Evolutionary conservation across 768 basidiomycete genomes (phyloP).

Genomic region (Suillus paluster): DNA sequence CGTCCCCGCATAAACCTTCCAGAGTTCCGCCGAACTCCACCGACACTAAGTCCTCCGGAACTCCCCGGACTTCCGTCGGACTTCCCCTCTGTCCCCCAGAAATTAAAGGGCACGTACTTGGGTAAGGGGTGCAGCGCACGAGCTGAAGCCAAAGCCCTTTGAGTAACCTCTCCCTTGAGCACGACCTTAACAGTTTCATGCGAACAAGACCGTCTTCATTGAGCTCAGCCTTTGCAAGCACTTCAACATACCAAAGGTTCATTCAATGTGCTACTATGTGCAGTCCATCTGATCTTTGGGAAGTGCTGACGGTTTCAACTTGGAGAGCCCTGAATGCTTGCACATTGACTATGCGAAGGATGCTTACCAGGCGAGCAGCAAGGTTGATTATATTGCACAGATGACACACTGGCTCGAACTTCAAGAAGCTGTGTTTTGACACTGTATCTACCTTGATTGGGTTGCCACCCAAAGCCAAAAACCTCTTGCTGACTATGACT

Average conservation of each 20-base stretch:
- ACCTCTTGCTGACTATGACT: no score
- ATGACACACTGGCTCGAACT: constrained; percentile 45
- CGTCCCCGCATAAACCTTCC: no score
- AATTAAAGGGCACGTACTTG: no score
- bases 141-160: no score
- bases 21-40: no score
- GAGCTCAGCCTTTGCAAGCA: constrained; percentile 26
- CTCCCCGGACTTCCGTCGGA: no score
- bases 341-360: constrained; percentile 51
- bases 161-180: no score
- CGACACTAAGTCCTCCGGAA: no score
- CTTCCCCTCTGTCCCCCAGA: no score
- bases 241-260: constrained; percentile 45
- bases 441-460: constrained; percentile 34
- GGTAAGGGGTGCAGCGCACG: no score
- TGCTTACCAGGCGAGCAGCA: constrained; percentile 29
- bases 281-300: constrained; percentile 29
- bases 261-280: constrained; percentile 33
- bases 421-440: constrained; percentile 37
- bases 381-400: constrained; percentile 36
- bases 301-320: constrained; percentile 38
- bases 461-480: no score
- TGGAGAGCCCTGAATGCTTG: constrained; percentile 41
- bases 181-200: no score
- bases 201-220: constrained; percentile 34